These are phyloP conservation scores for Juncus inflexus DNA, from an alignment of 176 grass and related monocot genomes.

Conservation along the genomic window DNA sequence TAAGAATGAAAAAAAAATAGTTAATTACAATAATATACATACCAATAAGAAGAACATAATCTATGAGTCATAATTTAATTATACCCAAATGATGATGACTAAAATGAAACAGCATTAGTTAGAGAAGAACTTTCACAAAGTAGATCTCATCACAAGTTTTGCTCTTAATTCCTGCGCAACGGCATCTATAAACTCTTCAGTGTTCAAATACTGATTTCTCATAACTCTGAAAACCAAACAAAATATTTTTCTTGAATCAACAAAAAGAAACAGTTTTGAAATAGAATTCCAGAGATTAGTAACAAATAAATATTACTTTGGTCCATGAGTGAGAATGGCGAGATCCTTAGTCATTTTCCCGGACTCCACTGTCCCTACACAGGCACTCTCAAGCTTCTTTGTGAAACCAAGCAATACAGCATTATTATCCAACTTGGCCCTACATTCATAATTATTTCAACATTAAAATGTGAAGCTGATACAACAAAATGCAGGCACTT, in stretches of 20 bases:
- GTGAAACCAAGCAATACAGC: slow-evolving; percentile 47
- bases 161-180: slow-evolving; percentile 43
- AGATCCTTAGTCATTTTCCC: slow-evolving; percentile 91
- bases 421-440: slow-evolving; percentile 61
- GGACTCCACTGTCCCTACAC: slow-evolving; percentile 59
- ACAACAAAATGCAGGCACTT: neutral
- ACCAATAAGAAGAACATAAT: too few relatives aligned
- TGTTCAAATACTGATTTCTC: slow-evolving; percentile 46
- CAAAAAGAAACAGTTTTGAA: slow-evolving; percentile 8
- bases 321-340: slow-evolving; percentile 56
- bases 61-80: too few relatives aligned
- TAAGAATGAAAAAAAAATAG: too few relatives aligned
- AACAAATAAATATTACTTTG: slow-evolving; percentile 34
- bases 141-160: slow-evolving; percentile 40
- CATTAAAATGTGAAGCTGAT: neutral
- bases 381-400: slow-evolving; percentile 52
- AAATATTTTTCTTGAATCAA: slow-evolving; percentile 2
- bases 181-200: slow-evolving; percentile 53
- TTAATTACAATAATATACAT: too few relatives aligned
- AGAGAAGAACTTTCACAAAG: slow-evolving; percentile 32
- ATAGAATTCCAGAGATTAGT: neutral
- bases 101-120: neutral
- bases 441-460: slow-evolving; percentile 17
- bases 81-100: slow-evolving; percentile 9
- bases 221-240: slow-evolving; percentile 38